Base-by-base conservation (phyloP, 208 protist genomes). In the Acanthamoeba sp. region DNA sequence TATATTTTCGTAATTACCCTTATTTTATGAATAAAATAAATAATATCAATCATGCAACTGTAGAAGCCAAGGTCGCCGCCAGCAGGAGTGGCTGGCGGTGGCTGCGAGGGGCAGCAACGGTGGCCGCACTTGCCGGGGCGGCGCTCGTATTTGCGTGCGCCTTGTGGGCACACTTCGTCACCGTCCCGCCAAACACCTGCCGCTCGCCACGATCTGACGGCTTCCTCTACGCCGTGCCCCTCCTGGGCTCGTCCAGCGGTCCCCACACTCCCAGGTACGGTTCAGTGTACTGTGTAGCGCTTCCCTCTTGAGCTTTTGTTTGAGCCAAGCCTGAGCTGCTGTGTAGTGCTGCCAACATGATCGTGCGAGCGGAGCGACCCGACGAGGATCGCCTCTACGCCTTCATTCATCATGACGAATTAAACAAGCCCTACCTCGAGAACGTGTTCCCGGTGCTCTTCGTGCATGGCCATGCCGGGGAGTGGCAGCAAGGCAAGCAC, bases 361-460 rank as follows among this genome's bases (percentile, higher is more conserved):
- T 76, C 66, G n/a, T 24, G 40, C 66, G 34, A 34, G 7, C 29
- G 10, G 66, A 40, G 40, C 16, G 32, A 20, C 36, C n/a, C 18
- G 24, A 0, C 42, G 73, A 84, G 73, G 73, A 84, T 40, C 27
- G 3, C 40, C 73, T 84, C 73, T 52, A 52, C 29, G 73, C 73
- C 73, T 84, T 55, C 24, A 36, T 84, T 5, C 73, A 50, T 1
- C 38, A 1, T 1, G 73, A 84, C 14, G 73, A 84, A 6, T 18
- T 84, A 12, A 40, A 84, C 24, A 12, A 34, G 42, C 73, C 73
- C 12, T 10, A 34, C 40, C 73, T 84, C 42, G 73, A 84, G 40
- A 24, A 50, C 14, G 73, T 84, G 24, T 34, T 55, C 42, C 73
- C 73, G 24, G 73, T 84, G 24, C 73, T 84, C 73, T 84, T 84